Conservation (phyloP, 2,329 filamentous ascomycete species). For the Fusarium sp. region DNA sequence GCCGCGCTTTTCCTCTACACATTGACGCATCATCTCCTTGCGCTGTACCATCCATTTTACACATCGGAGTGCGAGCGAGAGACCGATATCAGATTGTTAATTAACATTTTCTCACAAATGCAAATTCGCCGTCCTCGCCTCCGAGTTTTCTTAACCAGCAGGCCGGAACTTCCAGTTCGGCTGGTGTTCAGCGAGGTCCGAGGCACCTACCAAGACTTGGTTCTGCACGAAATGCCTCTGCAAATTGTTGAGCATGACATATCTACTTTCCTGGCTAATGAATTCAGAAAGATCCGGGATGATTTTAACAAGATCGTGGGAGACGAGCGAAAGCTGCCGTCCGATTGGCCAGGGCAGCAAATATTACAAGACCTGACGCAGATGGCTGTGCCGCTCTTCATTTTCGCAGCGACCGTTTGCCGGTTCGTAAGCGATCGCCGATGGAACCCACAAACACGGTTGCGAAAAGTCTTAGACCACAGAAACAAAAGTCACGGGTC, state of each 20-base stretch:
- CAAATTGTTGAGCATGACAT: constrained; percentile 52
- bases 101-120: constrained; percentile 2
- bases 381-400: constrained; percentile 21
- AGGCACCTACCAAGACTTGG: constrained; percentile 37
- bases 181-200: constrained; percentile 49
- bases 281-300: background rate
- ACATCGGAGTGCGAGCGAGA: background rate
- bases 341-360: constrained; percentile 20
- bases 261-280: background rate
- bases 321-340: background rate
- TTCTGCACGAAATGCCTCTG: constrained; percentile 51
- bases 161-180: constrained; percentile 54
- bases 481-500: background rate
- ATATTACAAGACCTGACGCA: constrained; percentile 26
- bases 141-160: constrained; percentile 55
- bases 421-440: background rate
- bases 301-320: background rate
- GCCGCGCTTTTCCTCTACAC: background rate
- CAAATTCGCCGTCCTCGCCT: background rate
- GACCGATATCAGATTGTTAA: too few species aligned
- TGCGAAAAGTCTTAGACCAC: background rate
- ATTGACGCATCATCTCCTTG: background rate
- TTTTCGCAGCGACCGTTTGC: constrained; percentile 48
- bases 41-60: background rate
- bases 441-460: background rate